Base-by-base conservation (phyloP, 2,329 filamentous ascomycete genomes). In the Hymenoscyphus repandus region DNA sequence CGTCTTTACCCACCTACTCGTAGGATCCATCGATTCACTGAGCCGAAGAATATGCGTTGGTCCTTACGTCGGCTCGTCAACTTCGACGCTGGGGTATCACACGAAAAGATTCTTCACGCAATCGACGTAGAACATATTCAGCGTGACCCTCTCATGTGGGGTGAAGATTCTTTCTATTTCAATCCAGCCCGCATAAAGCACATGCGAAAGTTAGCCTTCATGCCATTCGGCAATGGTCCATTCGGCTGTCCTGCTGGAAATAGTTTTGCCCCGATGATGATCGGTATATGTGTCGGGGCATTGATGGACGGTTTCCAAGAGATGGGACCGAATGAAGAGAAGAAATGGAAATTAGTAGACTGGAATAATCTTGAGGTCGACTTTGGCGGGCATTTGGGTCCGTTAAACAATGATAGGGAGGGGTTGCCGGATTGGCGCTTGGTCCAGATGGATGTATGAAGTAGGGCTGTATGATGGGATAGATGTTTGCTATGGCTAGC, bases 111-210 rank as follows among this genome's bases (percentile, higher is more conserved):
- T 10, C n/a, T 45, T 18, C 30, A 34, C 11, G 45, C 45, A 18
- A 41, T 57, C 15, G 56, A 60, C 37, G 37, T 58, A 13, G 52
- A 60, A 38, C 27, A 27, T n/a, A 17, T 59, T 7, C 59, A 60
- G 30, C 53, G 53, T 5, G 47, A 45, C 33, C 22, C 17, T 1
- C 27, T 43, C 6, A 49, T 36, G 9, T 59, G 57, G 55, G 57
- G 52, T 17, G 13, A 5, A 2, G 41, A 59, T 34, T 42, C 53
- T 5, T 2, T 43, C 4, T 13, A 10, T 11, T 61, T 58, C 15
- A 13, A 30, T 6, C 58, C 57, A 0, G 49, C 52, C 5, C 62
- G 70, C 6, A 33, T 39, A 13, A n/a, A 39, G 13, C 7, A 46
- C 6, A 7, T 18, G 2, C 32, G 13, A 6, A 49, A 50, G 20